phyloP scores from a whole-genome alignment of 495 filamentous ascomycete species.

The Penicillium fimorum region DNA sequence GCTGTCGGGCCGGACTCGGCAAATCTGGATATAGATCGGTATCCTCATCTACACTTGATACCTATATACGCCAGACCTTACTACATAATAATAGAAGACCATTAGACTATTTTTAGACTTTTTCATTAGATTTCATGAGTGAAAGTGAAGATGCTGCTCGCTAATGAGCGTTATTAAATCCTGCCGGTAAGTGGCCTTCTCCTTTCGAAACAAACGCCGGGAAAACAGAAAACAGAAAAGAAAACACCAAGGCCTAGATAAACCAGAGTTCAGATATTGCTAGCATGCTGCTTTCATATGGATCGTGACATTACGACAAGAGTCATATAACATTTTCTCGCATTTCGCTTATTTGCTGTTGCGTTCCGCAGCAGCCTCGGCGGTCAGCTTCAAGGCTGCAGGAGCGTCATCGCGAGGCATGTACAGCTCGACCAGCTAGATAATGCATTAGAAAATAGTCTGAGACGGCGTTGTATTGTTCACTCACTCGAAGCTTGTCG shows the following conservation, averaged over 20 bases:
- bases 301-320: neutral
- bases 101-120: neutral
- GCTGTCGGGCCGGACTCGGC: neutral
- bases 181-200: neutral
- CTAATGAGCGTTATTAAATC: neutral
- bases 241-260: neutral
- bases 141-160: neutral
- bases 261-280: neutral
- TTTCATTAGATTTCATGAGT: neutral
- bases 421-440: slow-evolving; percentile 80
- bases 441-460: slow-evolving; percentile 23
- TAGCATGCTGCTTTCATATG: neutral
- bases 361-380: slow-evolving; percentile 63
- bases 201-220: slow-evolving; percentile 1
- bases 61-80: neutral
- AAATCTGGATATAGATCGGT: neutral
- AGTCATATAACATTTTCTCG: neutral
- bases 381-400: slow-evolving; percentile 60
- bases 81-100: neutral
- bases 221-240: neutral
- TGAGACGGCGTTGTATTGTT: neutral
- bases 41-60: neutral
- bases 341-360: slow-evolving; percentile 50
- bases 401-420: slow-evolving; percentile 83
- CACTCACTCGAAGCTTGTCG: slow-evolving; percentile 45